These are phyloP conservation scores for Diaporthe eres DNA, from an alignment of 2,329 filamentous ascomycete species.

Conservation along the genomic window DNA sequence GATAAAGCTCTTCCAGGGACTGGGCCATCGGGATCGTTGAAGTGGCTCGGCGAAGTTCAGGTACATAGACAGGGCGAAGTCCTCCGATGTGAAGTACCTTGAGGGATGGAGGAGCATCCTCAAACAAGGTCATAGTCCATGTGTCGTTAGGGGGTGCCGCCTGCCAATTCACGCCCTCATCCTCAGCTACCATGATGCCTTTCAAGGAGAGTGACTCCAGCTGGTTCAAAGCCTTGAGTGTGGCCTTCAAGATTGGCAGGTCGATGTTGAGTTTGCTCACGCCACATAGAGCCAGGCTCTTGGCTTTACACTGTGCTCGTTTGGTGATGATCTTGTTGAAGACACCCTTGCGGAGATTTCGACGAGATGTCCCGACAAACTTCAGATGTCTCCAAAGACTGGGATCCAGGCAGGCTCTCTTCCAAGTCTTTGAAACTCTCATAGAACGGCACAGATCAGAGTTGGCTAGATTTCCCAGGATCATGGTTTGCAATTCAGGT, in stretches of 20 bases:
- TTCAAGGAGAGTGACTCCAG: slow-evolving; percentile 16
- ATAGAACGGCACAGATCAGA: slow-evolving; percentile 36
- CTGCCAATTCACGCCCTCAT: too few species aligned
- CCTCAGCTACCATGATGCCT: not conserved
- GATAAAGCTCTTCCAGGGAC: slow-evolving; percentile 7
- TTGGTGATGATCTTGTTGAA: slow-evolving; percentile 21
- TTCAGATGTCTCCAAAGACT: slow-evolving; percentile 34
- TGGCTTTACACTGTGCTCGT: slow-evolving; percentile 14
- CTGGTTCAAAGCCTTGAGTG: slow-evolving; percentile 18
- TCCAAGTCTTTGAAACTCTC: slow-evolving; percentile 38
- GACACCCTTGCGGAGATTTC: not conserved
- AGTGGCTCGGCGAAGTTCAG: too few species aligned
- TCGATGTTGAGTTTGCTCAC: slow-evolving; percentile 27
- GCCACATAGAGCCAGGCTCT: slow-evolving; percentile 22
- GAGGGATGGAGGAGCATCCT: slow-evolving; percentile 10
- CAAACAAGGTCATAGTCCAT: not conserved
- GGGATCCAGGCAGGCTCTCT: slow-evolving; percentile 16
- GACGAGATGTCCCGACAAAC: not conserved
- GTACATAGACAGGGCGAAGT: not conserved
- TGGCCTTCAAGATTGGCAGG: not conserved
- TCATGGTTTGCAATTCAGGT: slow-evolving; percentile 10
- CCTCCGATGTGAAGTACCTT: not conserved
- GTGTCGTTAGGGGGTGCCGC: not conserved
- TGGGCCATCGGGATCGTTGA: not conserved
- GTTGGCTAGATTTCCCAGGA: slow-evolving; percentile 16